Conservation (phyloP, 768 basidiomycete species). For the Cystobasidiopsis lactophilus region DNA sequence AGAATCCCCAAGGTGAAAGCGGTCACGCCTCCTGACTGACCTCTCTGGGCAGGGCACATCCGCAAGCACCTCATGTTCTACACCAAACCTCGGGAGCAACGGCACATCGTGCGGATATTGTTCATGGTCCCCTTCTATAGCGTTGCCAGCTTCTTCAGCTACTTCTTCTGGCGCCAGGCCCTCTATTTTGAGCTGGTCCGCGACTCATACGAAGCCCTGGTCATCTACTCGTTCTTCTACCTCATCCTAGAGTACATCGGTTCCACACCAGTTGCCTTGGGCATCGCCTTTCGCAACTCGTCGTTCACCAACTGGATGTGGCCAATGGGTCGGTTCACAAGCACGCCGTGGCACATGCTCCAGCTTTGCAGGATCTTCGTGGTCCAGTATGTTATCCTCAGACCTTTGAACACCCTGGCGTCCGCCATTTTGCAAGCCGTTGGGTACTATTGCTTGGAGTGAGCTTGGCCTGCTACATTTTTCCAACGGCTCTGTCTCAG, state of each 20-base stretch:
- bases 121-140: conserved; percentile 63
- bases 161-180: conserved; percentile 33
- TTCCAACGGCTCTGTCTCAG: conserved; percentile 35
- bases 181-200: conserved; percentile 46
- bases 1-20: neutral
- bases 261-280: conserved; percentile 6
- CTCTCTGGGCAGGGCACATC: conserved; percentile 33
- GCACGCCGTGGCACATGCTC: conserved; percentile 34
- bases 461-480: conserved; percentile 8
- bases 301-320: conserved; percentile 42
- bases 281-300: conserved; percentile 25
- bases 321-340: conserved; percentile 44
- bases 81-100: conserved; percentile 25
- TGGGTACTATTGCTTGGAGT: conserved; percentile 9
- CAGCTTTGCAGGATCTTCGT: conserved; percentile 59
- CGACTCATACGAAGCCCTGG: conserved; percentile 54
- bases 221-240: conserved; percentile 57
- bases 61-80: conserved; percentile 50
- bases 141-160: conserved; percentile 42
- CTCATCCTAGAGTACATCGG: conserved; percentile 50
- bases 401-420: conserved; percentile 4
- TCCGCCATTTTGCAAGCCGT: conserved; percentile 1
- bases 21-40: neutral
- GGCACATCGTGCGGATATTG: conserved; percentile 43
- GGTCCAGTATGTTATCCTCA: conserved; percentile 40